Evolutionary conservation across 1,284 basidiomycete genomes (phyloP).

Genomic region (Sporisorium iseilematis-ciliati): DNA sequence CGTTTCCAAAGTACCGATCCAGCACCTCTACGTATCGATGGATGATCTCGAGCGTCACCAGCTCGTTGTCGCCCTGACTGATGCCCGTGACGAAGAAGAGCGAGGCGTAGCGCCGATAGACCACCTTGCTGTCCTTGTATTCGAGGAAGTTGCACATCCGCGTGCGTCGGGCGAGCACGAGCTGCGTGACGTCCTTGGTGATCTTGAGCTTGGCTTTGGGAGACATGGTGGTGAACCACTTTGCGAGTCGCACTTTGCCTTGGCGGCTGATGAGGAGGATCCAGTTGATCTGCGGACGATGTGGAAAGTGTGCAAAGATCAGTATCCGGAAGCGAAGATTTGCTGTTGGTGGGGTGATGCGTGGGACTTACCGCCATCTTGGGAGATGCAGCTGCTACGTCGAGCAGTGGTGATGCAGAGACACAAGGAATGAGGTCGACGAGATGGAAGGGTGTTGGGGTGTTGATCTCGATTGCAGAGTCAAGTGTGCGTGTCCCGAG

Average conservation of each 20-base stretch:
- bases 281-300: conserved; percentile 73
- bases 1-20: conserved; percentile 97
- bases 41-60: conserved; percentile 94
- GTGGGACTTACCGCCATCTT: conserved; percentile 19
- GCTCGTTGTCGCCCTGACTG: conserved; percentile 85
- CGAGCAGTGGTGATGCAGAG: not conserved
- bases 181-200: conserved; percentile 98
- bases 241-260: conserved; percentile 96
- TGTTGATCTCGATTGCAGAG: conserved; percentile 9
- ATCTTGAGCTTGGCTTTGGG: conserved; percentile 97
- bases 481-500: conserved; percentile 45
- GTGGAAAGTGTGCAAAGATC: not conserved
- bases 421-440: not conserved
- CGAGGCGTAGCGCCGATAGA: conserved; percentile 96
- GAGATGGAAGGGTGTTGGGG: not conserved
- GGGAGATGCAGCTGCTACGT: not conserved
- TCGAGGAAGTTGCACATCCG: conserved; percentile 99
- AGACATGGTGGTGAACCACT: conserved; percentile 98
- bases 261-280: conserved; percentile 92
- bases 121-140: conserved; percentile 85
- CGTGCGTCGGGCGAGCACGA: conserved; percentile 93
- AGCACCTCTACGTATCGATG: conserved; percentile 99
- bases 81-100: conserved; percentile 98
- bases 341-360: too few species aligned
- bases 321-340: not conserved